Evolutionary conservation across 176 grass and related monocot genomes (phyloP).

Genomic region (Alloteropsis semialata): DNA sequence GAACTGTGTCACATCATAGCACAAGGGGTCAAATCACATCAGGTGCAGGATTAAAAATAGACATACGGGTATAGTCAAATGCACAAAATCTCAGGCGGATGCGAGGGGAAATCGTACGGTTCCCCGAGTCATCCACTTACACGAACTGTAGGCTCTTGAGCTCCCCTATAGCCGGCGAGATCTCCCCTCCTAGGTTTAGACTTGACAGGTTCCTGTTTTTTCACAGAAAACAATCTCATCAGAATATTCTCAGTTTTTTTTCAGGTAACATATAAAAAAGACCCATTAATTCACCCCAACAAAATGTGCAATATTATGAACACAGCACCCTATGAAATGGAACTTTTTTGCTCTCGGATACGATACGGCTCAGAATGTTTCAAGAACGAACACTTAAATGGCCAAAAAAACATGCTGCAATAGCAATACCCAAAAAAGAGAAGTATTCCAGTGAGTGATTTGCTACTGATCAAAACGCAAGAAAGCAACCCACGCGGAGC

Average conservation of each 20-base stretch:
- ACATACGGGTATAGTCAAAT: conserved; percentile 14
- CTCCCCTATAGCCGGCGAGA: conserved; percentile 81
- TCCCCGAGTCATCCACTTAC: conserved; percentile 30
- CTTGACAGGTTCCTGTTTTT: conserved; percentile 88
- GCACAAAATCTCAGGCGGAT: conserved; percentile 37
- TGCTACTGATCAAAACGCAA: conserved; percentile 2
- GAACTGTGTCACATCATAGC: conserved; percentile 38
- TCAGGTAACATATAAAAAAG: neutral
- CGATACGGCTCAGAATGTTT: neutral
- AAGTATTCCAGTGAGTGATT: neutral
- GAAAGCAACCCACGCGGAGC: neutral
- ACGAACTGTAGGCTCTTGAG: conserved; percentile 73
- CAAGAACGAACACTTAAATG: neutral
- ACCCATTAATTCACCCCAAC: neutral
- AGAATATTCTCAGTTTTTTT: neutral
- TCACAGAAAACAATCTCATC: conserved; percentile 13
- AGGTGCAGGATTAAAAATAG: conserved; percentile 33
- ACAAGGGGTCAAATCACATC: conserved; percentile 48
- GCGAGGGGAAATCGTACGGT: conserved; percentile 17
- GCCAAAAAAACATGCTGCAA: neutral
- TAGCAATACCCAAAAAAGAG: neutral
- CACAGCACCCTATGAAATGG: neutral
- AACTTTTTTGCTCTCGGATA: neutral
- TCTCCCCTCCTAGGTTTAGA: conserved; percentile 93
- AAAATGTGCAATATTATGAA: neutral